phyloP scores from a whole-genome alignment of 257 asterid genomes.

The Capsicum baccatum region DNA sequence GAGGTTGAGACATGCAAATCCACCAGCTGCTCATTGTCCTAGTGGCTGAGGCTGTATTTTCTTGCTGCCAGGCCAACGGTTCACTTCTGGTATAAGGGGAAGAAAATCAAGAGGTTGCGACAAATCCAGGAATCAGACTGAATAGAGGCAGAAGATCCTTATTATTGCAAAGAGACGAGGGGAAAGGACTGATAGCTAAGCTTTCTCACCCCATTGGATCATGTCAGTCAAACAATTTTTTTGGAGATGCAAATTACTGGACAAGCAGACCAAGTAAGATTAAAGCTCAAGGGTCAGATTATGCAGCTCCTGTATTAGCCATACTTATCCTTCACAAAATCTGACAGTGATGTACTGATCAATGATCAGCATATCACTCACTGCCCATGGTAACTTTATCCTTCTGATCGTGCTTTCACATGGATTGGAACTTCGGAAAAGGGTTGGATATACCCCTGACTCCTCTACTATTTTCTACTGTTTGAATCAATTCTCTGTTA shows the following conservation, averaged over 20 bases:
- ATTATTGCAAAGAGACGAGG: neutral
- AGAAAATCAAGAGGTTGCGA: neutral
- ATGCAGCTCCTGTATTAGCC: neutral
- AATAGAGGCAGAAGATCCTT: neutral
- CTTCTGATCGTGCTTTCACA: neutral
- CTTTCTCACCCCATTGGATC: neutral
- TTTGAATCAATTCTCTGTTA: too few relatives aligned
- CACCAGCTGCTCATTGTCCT: too few relatives aligned
- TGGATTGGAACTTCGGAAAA: constrained; percentile 1
- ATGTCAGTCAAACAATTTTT: neutral
- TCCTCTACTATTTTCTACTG: too few relatives aligned
- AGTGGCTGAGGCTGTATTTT: too few relatives aligned
- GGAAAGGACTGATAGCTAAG: neutral
- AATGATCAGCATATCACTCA: too few relatives aligned
- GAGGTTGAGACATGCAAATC: neutral
- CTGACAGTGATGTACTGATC: too few relatives aligned
- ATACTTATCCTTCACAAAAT: neutral
- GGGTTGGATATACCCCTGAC: too few relatives aligned
- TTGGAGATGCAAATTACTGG: constrained; percentile 3
- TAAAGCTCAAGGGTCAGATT: neutral
- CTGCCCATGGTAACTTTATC: too few relatives aligned
- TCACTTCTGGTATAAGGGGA: too few relatives aligned
- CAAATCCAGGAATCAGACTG: neutral
- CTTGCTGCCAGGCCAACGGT: too few relatives aligned
- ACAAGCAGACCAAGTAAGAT: constrained; percentile 12